A percentile compares a stretch with the other conserved stretches of the same genome.
phyloP scores from a whole-genome alignment of 208 protist species.

The Endotrypanum monterogeii region DNA sequence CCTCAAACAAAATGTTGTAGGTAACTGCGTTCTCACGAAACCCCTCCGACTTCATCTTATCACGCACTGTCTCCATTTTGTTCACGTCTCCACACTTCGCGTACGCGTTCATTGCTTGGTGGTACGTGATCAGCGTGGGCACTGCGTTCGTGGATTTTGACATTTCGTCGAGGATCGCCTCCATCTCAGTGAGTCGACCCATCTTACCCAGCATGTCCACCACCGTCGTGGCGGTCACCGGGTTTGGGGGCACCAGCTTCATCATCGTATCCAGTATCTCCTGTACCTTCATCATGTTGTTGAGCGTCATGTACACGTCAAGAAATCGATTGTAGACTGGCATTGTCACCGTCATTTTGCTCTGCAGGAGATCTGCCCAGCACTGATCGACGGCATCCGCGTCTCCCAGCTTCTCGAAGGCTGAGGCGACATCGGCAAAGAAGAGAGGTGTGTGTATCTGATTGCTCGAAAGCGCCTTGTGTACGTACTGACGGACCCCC shows the following conservation, averaged over 20 bases:
- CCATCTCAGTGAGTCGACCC: slow-evolving; percentile 88
- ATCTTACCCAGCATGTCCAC: slow-evolving; percentile 94
- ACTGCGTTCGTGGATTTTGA: slow-evolving; percentile 72
- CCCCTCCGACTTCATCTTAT: slow-evolving; percentile 58
- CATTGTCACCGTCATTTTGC: slow-evolving; percentile 82
- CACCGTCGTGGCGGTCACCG: slow-evolving; percentile 89
- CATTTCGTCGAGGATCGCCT: slow-evolving; percentile 90
- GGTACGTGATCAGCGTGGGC: slow-evolving; percentile 90
- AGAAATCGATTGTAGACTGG: slow-evolving; percentile 92
- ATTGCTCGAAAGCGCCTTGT: slow-evolving; percentile 49
- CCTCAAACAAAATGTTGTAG: slow-evolving; percentile 91
- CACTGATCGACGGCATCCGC: slow-evolving; percentile 59
- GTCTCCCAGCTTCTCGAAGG: slow-evolving; percentile 71
- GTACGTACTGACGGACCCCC: slow-evolving; percentile 65
- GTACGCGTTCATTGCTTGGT: slow-evolving; percentile 92
- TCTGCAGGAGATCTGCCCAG: slow-evolving; percentile 78
- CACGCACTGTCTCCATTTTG: slow-evolving; percentile 83
- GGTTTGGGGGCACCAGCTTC: slow-evolving; percentile 87
- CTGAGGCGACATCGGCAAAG: slow-evolving; percentile 78
- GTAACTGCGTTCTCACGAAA: slow-evolving; percentile 85
- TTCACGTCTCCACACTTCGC: slow-evolving; percentile 87
- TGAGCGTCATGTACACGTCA: slow-evolving; percentile 79
- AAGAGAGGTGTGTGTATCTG: slow-evolving; percentile 65
- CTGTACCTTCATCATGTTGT: slow-evolving; percentile 88
- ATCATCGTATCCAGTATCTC: slow-evolving; percentile 92